Conservation (phyloP, 768 basidiomycete species). For the Mrakia hoshinonis region DNA sequence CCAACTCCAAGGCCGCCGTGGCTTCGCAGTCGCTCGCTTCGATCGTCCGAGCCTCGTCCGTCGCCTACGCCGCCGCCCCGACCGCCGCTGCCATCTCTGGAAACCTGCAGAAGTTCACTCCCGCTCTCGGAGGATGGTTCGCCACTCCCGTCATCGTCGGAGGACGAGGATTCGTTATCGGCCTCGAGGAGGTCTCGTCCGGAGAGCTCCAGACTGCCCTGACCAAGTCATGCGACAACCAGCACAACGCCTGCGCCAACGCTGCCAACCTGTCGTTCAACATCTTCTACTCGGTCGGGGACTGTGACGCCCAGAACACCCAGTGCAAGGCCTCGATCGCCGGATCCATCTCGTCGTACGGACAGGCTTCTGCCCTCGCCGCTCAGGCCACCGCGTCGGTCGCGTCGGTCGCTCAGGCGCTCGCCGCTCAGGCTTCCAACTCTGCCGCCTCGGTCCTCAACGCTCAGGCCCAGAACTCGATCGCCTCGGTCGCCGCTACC, state of each 20-base stretch:
- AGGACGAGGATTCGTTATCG: slow-evolving; percentile 1
- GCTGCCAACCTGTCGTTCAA: slow-evolving; percentile 31
- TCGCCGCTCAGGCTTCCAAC: not conserved
- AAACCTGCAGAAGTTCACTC: too few species aligned
- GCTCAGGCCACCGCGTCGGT: not conserved
- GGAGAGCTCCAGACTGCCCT: slow-evolving; percentile 30
- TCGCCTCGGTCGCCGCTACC: slow-evolving; percentile 8
- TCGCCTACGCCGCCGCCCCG: not conserved
- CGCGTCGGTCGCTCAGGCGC: not conserved
- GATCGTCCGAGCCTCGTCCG: not conserved
- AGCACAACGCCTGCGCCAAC: slow-evolving; percentile 31
- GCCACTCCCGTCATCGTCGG: not conserved
- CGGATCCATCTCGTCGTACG: too few species aligned
- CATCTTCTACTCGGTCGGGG: slow-evolving; percentile 30
- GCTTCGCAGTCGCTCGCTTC: not conserved
- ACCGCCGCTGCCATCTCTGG: not conserved
- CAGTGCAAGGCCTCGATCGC: not conserved
- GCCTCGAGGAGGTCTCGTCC: not conserved
- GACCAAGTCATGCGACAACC: slow-evolving; percentile 30
- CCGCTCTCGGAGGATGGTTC: too few species aligned
- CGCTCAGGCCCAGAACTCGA: not conserved
- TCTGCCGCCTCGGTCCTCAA: slow-evolving; percentile 3
- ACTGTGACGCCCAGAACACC: slow-evolving; percentile 28
- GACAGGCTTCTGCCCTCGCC: not conserved
- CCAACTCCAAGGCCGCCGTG: not conserved